Evolutionary conservation across 169 alveolate genomes (phyloP), one percentile per base, ranked within the genome.

Genomic region (Cyclospora cayetanensis): DNA sequence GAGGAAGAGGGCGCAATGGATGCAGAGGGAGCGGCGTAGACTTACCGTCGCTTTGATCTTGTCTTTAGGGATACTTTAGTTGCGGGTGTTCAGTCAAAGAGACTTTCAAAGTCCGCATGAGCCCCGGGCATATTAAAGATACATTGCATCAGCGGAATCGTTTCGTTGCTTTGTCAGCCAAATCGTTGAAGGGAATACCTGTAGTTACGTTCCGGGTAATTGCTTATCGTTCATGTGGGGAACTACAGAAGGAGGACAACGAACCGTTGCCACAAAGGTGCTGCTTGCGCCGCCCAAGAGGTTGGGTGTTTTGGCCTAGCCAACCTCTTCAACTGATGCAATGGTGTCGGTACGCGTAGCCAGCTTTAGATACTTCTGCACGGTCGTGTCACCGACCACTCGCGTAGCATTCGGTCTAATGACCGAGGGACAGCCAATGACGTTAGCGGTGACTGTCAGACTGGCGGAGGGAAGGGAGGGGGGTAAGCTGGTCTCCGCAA

Each of bases 1-100:
- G 96, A 94, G 74, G 96, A 93, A 79, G 95, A 93, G 60, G 95
- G 94, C n/a, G 95, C 70, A 37, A 91, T 91, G 94, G 94, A 91
- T 11, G 80, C 90, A 41, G 94, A 91, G 52, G 94, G 79, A 92
- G 86, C 84, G 25, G 93, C 93, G 53, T 89, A 31, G 76, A n/a
- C 46, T 22, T 50, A 29, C 31, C 22, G 72, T 79, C 15, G 55
- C 88, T 34, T 79, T 79, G 31, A 68, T 43, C 88, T 29, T 46
- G 88, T 79, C 72, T 79, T 25, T n/a, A 43, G 72, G 88, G 88
- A 79, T 79, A 70, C 88, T 79, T 79, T 79, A 43, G 88, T 79
- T 50, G 70, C 63, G 88, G 88, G 11, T 50, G 43, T 39, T 18
- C 0, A 76, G 68, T 22, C 87, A 31, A n/a, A n/a, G n/a, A n/a